Conservation (phyloP, 495 filamentous ascomycete species). For the Tuber microsphaerosporum region DNA sequence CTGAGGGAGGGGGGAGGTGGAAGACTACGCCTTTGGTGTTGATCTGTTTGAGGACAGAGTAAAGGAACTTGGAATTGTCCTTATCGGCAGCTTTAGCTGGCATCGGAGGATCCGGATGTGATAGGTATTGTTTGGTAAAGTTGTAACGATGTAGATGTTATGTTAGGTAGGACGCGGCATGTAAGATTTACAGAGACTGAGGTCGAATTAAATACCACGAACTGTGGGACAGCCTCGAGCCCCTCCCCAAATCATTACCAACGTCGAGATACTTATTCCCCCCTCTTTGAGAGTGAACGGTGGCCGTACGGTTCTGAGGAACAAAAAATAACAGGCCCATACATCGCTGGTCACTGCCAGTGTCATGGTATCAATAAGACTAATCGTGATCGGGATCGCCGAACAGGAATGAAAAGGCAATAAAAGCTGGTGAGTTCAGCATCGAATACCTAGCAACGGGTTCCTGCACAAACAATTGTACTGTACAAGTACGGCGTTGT, state of each 20-base stretch:
- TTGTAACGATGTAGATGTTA: not conserved
- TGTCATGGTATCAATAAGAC: not conserved
- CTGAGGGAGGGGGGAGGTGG: not conserved
- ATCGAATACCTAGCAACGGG: not conserved
- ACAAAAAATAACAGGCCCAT: not conserved
- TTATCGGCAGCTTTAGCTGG: not conserved
- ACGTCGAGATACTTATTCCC: not conserved
- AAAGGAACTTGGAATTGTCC: slow-evolving; percentile 6
- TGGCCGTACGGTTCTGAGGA: not conserved
- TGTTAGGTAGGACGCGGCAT: not conserved
- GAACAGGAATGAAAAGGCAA: not conserved
- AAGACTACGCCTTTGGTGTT: slow-evolving; percentile 4
- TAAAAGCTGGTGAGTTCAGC: not conserved
- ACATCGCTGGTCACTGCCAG: not conserved
- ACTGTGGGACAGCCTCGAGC: not conserved
- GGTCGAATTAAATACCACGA: not conserved
- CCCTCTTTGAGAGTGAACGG: not conserved
- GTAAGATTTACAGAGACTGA: not conserved
- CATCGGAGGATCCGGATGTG: not conserved
- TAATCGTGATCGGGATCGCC: not conserved
- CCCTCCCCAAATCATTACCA: not conserved
- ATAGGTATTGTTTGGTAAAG: not conserved
- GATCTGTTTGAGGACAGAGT: not conserved
- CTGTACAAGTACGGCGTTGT: not conserved
- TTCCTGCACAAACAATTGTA: not conserved